Evolutionary conservation across 225 moss, liverwort and hornwort genomes (phyloP).

Genomic region (Thuidium tamariscinum): DNA sequence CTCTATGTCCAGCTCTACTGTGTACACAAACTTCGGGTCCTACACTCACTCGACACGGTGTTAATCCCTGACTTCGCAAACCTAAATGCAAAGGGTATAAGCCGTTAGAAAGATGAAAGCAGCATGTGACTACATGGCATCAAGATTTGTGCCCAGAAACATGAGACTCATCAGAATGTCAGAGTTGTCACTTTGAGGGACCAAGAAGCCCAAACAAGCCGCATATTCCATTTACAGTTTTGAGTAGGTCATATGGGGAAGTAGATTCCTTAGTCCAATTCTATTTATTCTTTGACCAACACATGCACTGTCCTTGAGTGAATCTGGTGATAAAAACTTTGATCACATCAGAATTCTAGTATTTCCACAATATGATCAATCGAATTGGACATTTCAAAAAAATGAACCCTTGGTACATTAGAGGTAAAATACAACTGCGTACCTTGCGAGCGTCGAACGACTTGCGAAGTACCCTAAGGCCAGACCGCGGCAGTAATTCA

Average conservation of each 20-base stretch:
- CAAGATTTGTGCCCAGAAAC: background rate
- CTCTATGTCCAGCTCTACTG: conserved; percentile 68
- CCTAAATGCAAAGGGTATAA: background rate
- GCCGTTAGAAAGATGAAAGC: background rate
- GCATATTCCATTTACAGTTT: background rate
- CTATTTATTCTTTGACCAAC: background rate
- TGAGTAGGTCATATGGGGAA: background rate
- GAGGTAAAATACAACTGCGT: background rate
- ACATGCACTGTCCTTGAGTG: background rate
- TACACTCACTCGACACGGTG: conserved; percentile 6
- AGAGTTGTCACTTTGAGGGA: background rate
- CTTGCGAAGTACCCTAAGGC: conserved; percentile 70
- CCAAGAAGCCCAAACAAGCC: background rate
- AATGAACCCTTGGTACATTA: background rate
- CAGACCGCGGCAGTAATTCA: conserved; percentile 42
- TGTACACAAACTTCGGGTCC: conserved; percentile 86
- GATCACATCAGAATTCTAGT: background rate
- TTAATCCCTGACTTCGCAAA: background rate
- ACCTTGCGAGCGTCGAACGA: conserved; percentile 98
- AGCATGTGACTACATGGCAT: background rate
- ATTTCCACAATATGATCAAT: background rate
- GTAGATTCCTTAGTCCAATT: background rate
- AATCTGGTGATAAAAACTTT: background rate
- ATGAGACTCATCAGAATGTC: background rate
- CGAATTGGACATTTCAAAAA: background rate